Base-by-base conservation (phyloP, 768 basidiomycete genomes). In the Galerina marginata region DNA sequence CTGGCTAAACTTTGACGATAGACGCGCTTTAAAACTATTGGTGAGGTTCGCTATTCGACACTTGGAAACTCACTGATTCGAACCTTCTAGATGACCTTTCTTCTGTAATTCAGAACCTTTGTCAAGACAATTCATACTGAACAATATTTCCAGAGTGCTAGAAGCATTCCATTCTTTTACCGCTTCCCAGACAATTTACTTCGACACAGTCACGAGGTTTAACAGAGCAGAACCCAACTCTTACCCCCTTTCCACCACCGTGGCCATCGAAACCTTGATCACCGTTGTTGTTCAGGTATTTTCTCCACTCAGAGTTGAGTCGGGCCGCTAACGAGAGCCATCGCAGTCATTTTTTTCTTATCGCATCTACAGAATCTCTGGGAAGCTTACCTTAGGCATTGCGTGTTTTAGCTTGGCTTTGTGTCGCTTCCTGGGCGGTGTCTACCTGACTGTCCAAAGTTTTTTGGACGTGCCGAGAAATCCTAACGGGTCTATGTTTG, bases 141-240 rank as follows among this genome's bases (percentile, higher is more conserved):
- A 33, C 2, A 33, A 33, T 33, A 33, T 33, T 33, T 1, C 2
- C 46, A 71, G 69, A 15, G 4, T 62, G 1, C 37, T 71, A 39
- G 69, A 71, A 48, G 48, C 60, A 1, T 59, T 60, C 14, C 69
- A 71, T 45, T 65, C 69, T 9, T 47, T 66, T 37, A 63, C 63
- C 4, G 60, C 62, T 3, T 55, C 56, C 6, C 59, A 65, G 11
- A 58, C 60, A 0, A 66, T 71, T n/a, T 71, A 67, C 42, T 58
- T 58, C 15, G 54, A 60, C 11, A 71, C 67, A 6, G 56, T 71
- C 2, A 66, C 67, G 2, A 38, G 43, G 37, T 60, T 50, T 6
- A 54, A 38, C 11, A 54, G n/a, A 0, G 43, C 56, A 0, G 55
- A 65, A 29, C 60, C 66, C 2, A 66, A 71, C 26, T 68, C 69